Base-by-base conservation (phyloP, 441 rosid species). In the Corymbia calophylla region DNA sequence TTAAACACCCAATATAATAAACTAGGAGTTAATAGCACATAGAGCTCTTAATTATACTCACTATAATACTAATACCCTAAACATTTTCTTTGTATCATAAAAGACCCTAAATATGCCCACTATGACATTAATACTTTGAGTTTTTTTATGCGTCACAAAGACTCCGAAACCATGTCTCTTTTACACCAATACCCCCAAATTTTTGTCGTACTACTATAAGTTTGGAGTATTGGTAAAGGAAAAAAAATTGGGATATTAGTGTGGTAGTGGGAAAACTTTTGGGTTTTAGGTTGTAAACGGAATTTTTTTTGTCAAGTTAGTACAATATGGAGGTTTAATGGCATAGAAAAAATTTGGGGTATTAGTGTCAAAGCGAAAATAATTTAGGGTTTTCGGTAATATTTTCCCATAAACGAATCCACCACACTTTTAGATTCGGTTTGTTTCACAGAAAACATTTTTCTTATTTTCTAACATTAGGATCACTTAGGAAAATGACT, bases 381-480 rank as follows among this genome's bases (percentile, higher is more conserved):
- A 62, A 62, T 29, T 62, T 62, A 29, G 0, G 0, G 2, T 62
- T 62, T 25, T 29, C 32, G 8, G 10, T 1, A 13, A 32, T 62
- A 62, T 3, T 62, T 62, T 62, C 32, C 32, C 68, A 29, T 62
- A 3, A 14, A 62, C 3, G 4, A 62, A 62, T 13, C 68, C 18
- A 27, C n/a, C 68, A 62, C 2, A 29, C 32, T 5, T 62, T 62
- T 62, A 60, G 31, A 16, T 11, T 27, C 3, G 7, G 0, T 60
- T 60, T 62, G 68, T 29, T 13, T 29, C 0, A 14, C 1, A 0
- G 0, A 62, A 29, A 13, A 62, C 31, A 62, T 2, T 2, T 62
- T 0, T 2, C 68, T 3, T 16, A 14, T 53, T 62, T 62, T 62
- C 7, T 29, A 8, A 18, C 8, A 62, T 29, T 29, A 12, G 32